Evolutionary conservation across 1,284 basidiomycete species (phyloP), one percentile per base, ranked within the genome.

Genomic region (Puccinia hordei): DNA sequence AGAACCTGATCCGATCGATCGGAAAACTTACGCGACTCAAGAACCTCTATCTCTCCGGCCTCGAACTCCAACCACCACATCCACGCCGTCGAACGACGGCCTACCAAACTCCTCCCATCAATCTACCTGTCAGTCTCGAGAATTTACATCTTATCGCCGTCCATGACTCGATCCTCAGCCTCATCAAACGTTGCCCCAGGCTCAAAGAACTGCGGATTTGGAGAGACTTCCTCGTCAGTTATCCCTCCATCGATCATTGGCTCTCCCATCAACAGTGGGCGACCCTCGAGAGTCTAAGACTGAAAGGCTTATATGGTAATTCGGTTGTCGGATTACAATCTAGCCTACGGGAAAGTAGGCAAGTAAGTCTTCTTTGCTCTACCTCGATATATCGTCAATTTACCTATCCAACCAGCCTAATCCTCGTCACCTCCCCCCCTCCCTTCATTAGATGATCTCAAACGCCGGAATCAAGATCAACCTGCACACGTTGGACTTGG

Each of bases 271-370:
- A 61, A 35, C 30, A 55, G n/a, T 74, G 73, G 73, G 9, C 30
- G 8, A 74, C 55, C 10, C 35, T 74, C 41, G 33, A 74, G 24
- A 24, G 24, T 22, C 38, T 74, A 41, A 27, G 41, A 15, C 41
- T 74, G 15, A 61, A 55, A 35, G 73, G 73, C n/a, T 74, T 74
- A 8, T 57, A 59, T 61, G 73, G 73, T 15, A 74, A 74, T 27
- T 41, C 55, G 35, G 55, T 74, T 12, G 41, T 61, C 22, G 19
- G 13, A 55, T 74, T 74, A 46, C 73, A 74, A 38, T 51, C 53
- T 61, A 74, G 33, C 55, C 24, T 74, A 15, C 51, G 33, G 30
- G 51, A 74, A 12, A 74, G 73, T 59, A 51, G 73, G 22, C 55
- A 55, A 22, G 73, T 74, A 33, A 41, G 55, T 59, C 22, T 24